Percentiles rank a stretch among this genome's conserved stretches.
Conservation (phyloP, 2,329 filamentous ascomycete species). For the Cephalotrichum gorgonifer region DNA sequence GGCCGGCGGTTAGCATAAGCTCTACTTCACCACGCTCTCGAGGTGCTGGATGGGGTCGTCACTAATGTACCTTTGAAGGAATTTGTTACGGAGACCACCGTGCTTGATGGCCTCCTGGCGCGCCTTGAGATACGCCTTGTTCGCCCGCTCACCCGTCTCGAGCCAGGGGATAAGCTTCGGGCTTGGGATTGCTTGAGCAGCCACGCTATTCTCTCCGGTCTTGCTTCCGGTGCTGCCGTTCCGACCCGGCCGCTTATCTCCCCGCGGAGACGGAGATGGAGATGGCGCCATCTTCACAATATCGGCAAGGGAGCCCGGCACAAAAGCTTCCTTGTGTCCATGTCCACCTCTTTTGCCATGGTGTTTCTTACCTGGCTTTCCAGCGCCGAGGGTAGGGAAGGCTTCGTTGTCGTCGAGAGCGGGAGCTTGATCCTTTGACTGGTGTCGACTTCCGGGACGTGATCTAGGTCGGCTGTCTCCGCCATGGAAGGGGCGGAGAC, state of each 20-base stretch:
- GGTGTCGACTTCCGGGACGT: conserved; percentile 72
- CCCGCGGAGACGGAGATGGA: conserved; percentile 55
- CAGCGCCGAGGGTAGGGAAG: conserved; percentile 78
- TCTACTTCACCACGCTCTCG: neutral
- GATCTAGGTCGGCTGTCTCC: conserved; percentile 63
- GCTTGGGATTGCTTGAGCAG: conserved; percentile 72
- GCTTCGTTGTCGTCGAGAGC: conserved; percentile 90
- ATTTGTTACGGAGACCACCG: conserved; percentile 92
- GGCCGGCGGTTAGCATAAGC: neutral
- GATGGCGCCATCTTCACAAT: conserved; percentile 93
- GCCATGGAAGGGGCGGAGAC: conserved; percentile 53
- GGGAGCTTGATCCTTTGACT: conserved; percentile 48
- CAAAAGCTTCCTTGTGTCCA: conserved; percentile 58
- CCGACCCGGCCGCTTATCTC: conserved; percentile 49
- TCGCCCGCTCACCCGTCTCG: conserved; percentile 82
- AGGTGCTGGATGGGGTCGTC: conserved; percentile 2
- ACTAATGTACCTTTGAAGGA: conserved; percentile 68
- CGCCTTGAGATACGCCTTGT: conserved; percentile 90
- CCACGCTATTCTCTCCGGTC: conserved; percentile 66
- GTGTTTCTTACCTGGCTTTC: conserved; percentile 78
- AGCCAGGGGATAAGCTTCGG: conserved; percentile 95
- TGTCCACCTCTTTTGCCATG: conserved; percentile 86
- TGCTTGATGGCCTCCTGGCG: conserved; percentile 95
- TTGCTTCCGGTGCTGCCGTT: conserved; percentile 57
- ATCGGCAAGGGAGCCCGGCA: conserved; percentile 76